Percentiles rank a stretch among this genome's conserved stretches.
Conservation (phyloP, 345 rosid species). For the Salix dunnii region DNA sequence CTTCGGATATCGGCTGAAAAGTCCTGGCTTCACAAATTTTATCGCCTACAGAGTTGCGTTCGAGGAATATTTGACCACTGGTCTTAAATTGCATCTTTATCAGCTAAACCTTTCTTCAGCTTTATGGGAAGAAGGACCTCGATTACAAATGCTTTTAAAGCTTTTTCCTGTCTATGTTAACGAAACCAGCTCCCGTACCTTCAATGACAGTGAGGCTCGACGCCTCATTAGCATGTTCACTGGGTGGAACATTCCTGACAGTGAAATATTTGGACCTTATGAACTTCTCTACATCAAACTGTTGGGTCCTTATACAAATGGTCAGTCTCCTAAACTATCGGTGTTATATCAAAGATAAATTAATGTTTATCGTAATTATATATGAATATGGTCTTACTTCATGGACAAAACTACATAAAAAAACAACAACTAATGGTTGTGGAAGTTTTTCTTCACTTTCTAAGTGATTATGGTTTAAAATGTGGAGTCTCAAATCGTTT, state of each 20-base stretch:
- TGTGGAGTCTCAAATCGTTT: no score
- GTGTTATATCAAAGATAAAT: background rate
- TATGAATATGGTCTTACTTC: background rate
- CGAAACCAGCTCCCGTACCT: constrained; percentile 31
- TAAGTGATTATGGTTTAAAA: background rate
- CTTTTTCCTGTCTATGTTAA: constrained; percentile 53
- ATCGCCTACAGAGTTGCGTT: constrained; percentile 42
- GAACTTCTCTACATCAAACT: constrained; percentile 73
- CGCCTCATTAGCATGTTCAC: constrained; percentile 63
- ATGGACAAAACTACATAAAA: background rate
- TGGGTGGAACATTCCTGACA: constrained; percentile 66
- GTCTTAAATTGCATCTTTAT: constrained; percentile 45
- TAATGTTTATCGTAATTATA: background rate
- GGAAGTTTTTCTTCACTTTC: background rate
- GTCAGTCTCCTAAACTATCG: constrained; percentile 43
- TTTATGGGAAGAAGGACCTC: constrained; percentile 71
- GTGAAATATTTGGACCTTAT: constrained; percentile 80
- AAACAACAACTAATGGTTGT: background rate
- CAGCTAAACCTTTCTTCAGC: constrained; percentile 54
- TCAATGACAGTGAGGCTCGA: constrained; percentile 59
- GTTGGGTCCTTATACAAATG: constrained; percentile 52
- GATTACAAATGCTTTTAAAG: constrained; percentile 65
- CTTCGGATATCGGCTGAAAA: constrained; percentile 79
- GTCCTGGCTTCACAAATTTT: constrained; percentile 82
- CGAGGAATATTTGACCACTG: constrained; percentile 46